A percentile compares a stretch with the other conserved stretches of the same genome.
Conservation (phyloP, 805 yeast genomes). For the Candida dendrica region DNA sequence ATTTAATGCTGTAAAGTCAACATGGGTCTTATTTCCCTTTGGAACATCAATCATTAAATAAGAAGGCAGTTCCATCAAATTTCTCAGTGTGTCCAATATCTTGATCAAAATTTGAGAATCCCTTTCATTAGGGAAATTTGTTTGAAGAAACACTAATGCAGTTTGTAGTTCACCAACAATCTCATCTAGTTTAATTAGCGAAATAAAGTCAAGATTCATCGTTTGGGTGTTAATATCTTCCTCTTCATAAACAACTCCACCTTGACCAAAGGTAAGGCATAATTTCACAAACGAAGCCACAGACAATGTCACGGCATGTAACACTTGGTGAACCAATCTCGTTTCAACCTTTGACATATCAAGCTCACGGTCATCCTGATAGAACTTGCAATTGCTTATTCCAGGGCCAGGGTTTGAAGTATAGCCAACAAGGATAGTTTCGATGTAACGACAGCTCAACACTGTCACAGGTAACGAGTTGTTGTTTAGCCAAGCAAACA, state of each 20-base stretch:
- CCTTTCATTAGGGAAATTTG: slow-evolving; percentile 10
- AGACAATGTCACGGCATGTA: slow-evolving; percentile 45
- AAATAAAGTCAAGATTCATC: slow-evolving; percentile 44
- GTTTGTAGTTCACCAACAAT: slow-evolving; percentile 22
- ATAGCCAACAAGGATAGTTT: slow-evolving; percentile 41
- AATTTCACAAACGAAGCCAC: slow-evolving; percentile 47
- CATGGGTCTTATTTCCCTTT: slow-evolving; percentile 1
- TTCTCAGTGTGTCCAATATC: slow-evolving; percentile 12
- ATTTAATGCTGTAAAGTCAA: slow-evolving; percentile 12
- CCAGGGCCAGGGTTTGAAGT: slow-evolving; percentile 16
- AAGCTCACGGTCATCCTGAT: slow-evolving; percentile 3
- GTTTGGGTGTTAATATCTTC: slow-evolving; percentile 65
- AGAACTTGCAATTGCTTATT: slow-evolving; percentile 4
- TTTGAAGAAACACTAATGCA: slow-evolving; percentile 26
- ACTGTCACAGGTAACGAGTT: slow-evolving; percentile 72
- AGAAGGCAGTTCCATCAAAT: slow-evolving; percentile 14
- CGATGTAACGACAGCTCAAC: slow-evolving; percentile 68
- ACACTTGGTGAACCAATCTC: slow-evolving; percentile 39
- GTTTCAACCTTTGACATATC: slow-evolving; percentile 2
- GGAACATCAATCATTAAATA: slow-evolving; percentile 11
- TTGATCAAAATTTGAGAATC: slow-evolving; percentile 14
- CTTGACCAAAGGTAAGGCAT: slow-evolving; percentile 36
- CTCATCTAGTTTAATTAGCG: slow-evolving; percentile 16
- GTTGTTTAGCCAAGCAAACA: slow-evolving; percentile 72
- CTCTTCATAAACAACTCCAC: slow-evolving; percentile 63